These are phyloP conservation scores for Aspergillus piperis DNA, from an alignment of 2,329 filamentous ascomycete species.

Conservation along the genomic window DNA sequence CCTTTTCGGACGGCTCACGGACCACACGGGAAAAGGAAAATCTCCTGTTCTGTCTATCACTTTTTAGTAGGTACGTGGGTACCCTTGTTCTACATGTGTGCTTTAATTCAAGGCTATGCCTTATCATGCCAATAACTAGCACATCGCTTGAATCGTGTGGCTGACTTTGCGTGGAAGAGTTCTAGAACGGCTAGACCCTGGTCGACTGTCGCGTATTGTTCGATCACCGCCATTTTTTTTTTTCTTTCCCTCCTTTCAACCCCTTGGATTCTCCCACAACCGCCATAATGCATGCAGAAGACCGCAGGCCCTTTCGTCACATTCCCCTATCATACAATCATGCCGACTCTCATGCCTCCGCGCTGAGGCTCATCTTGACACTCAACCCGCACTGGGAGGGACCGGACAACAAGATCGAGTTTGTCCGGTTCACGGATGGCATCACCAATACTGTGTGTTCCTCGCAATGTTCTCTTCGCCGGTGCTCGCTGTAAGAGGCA, in stretches of 20 bases:
- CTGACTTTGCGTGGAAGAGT: background rate
- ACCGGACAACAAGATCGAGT: conserved; percentile 72
- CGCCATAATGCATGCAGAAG: background rate
- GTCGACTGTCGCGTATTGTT: background rate
- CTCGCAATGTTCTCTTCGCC: background rate
- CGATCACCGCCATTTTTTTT: background rate
- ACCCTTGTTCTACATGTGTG: background rate
- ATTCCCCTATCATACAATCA: conserved; percentile 79
- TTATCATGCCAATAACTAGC: background rate
- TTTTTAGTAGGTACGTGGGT: background rate
- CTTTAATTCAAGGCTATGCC: background rate
- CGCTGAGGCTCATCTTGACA: conserved; percentile 73
- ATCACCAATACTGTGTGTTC: conserved; percentile 85
- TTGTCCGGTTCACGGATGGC: conserved; percentile 91
- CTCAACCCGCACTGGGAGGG: conserved; percentile 82
- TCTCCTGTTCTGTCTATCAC: background rate
- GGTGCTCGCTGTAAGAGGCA: conserved; percentile 1
- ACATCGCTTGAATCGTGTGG: background rate
- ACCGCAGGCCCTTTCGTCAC: conserved; percentile 42
- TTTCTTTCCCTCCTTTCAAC: background rate
- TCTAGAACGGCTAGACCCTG: background rate
- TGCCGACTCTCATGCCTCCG: conserved; percentile 74
- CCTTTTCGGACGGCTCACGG: background rate
- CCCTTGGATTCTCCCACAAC: background rate
- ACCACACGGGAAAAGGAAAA: background rate